Evolutionary conservation across 768 basidiomycete genomes (phyloP), one percentile per base, ranked within the genome.

Genomic region (Lentinula edodes): DNA sequence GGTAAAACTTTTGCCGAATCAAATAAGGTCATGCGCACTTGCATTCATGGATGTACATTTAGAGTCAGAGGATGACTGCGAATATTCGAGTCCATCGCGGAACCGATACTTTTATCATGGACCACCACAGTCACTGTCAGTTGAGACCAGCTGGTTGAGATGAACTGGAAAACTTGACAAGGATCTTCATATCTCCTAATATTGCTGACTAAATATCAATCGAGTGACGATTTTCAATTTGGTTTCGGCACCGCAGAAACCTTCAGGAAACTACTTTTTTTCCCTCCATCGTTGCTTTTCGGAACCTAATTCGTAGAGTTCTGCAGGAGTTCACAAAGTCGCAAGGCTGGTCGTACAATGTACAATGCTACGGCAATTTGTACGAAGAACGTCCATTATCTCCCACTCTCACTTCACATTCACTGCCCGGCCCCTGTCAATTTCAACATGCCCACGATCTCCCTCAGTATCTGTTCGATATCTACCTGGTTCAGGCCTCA

Each of bases 401-500:
- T 16, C 32, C 42, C 32, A 16, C 23, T 34, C 38, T 23, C 32
- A 16, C 23, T 34, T 51, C 36, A 34, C 50, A 35, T 50, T 32
- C 43, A 52, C 62, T 9, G 12, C 55, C 9, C 65, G 60, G 35
- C 64, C 57, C 38, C 63, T 66, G 41, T 64, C 66, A n/a, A 63
- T 64, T 62, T 65, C 66, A 54, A 28, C 63, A 60, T n/a, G 46
- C 23, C 23, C 54, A 23, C 23, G 23, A 23, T 23, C 23, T 23
- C 2, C 23, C 23, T 2, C 23, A 58, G 35, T 9, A 46, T 65
- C 48, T 46, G 63, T 38, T 63, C 65, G 61, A 61, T 50, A 62
- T 62, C 51, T 61, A 43, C 58, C 55, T 65, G 64, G 61, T 48
- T 45, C 58, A n/a, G 45, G 42, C 64, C 62, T 62, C 63, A 63